A percentile compares a stretch with the other conserved stretches of the same genome.
phyloP scores from a whole-genome alignment of 2,329 filamentous ascomycete genomes.

The Westerdykella aurantiaca region DNA sequence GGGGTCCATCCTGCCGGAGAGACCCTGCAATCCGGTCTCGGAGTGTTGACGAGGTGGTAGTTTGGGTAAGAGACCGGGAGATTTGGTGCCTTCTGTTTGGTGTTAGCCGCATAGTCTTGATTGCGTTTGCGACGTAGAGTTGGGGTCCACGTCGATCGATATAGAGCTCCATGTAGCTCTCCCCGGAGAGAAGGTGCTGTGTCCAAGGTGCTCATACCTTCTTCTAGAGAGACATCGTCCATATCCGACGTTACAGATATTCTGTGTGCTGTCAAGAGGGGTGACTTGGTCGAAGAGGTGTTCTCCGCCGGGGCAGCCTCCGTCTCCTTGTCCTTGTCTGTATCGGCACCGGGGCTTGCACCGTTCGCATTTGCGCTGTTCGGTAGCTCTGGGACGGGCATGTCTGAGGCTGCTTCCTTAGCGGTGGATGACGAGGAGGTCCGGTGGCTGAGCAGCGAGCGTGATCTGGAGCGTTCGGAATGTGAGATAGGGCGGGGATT shows the following conservation, averaged over 20 bases:
- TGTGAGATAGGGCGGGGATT: conserved; percentile 36
- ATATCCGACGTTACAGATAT: conserved; percentile 52
- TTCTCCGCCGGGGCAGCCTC: conserved; percentile 10
- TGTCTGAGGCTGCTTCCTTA: conserved; percentile 20
- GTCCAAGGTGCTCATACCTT: conserved; percentile 44
- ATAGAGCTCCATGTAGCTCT: neutral
- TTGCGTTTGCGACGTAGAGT: neutral
- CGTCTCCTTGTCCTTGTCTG: conserved; percentile 13
- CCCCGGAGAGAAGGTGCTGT: neutral
- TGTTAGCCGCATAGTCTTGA: neutral
- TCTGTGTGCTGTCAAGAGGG: conserved; percentile 48
- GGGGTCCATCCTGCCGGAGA: conserved; percentile 66
- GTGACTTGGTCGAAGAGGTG: conserved; percentile 42
- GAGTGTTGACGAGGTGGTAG: conserved; percentile 47
- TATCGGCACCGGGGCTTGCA: conserved; percentile 3
- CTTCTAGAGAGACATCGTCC: conserved; percentile 60
- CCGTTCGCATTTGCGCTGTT: conserved; percentile 5
- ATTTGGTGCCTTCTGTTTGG: conserved; percentile 23
- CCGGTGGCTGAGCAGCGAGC: conserved; percentile 50
- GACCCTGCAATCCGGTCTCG: conserved; percentile 52
- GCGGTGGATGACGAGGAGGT: conserved; percentile 28
- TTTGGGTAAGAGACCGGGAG: conserved; percentile 41
- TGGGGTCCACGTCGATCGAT: neutral
- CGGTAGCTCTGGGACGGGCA: conserved; percentile 17
- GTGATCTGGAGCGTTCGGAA: conserved; percentile 38